Percentiles rank a stretch among this genome's conserved stretches.
These are phyloP conservation scores for Lachnellula hyalina DNA, from an alignment of 2,329 filamentous ascomycete species.

Conservation along the genomic window DNA sequence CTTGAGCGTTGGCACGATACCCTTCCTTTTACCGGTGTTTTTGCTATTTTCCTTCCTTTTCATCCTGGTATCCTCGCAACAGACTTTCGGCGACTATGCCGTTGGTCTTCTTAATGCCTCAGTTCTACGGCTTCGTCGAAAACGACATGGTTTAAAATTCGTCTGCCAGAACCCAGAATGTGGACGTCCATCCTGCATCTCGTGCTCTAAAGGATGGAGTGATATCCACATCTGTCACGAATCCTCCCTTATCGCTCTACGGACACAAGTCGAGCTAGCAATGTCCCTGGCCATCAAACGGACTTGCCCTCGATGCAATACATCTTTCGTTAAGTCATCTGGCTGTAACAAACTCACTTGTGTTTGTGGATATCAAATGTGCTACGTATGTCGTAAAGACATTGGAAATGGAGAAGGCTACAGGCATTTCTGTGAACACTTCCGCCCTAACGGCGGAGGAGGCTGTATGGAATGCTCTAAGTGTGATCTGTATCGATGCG, in stretches of 20 bases:
- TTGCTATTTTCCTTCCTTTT: conserved; percentile 43
- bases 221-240: conserved; percentile 91
- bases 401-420: conserved; percentile 69
- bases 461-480: conserved; percentile 74
- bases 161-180: conserved; percentile 68
- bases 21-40: conserved; percentile 50
- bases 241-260: conserved; percentile 71
- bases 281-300: conserved; percentile 93
- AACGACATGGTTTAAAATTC: conserved; percentile 70
- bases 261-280: conserved; percentile 85
- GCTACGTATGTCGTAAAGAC: conserved; percentile 86
- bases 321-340: conserved; percentile 85
- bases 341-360: conserved; percentile 98
- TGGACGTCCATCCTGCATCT: conserved; percentile 67
- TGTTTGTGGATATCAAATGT: conserved; percentile 96
- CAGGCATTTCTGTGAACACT: conserved; percentile 93
- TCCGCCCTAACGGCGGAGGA: conserved; percentile 71
- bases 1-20: conserved; percentile 48
- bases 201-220: conserved; percentile 75
- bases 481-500: conserved; percentile 68
- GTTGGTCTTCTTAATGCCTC: conserved; percentile 50
- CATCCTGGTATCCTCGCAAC: conserved; percentile 39
- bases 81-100: conserved; percentile 39
- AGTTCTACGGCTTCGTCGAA: conserved; percentile 62
- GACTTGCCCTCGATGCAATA: conserved; percentile 85